Conservation (phyloP, 1,284 basidiomycete genomes). For the Fistulinella cinereoalba region DNA sequence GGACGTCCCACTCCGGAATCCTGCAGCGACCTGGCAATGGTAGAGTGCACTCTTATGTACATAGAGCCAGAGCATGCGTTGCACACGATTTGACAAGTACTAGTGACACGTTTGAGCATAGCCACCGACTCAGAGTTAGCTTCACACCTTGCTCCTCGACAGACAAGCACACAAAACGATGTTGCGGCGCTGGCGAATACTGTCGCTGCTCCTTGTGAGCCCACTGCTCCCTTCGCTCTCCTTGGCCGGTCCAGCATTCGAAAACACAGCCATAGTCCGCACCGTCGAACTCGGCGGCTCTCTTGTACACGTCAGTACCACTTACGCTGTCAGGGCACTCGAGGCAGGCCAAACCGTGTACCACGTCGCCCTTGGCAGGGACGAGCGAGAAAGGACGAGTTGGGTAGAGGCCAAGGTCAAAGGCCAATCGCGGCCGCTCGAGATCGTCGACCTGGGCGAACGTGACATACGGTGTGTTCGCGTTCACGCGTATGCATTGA, state of each 20-base stretch:
- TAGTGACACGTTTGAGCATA: no score
- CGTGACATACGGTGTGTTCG: conserved; percentile 49
- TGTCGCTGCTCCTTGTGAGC: conserved; percentile 39
- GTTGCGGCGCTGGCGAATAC: conserved; percentile 42
- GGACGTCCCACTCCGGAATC: conserved; percentile 75
- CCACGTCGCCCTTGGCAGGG: conserved; percentile 64
- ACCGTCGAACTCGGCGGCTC: conserved; percentile 86
- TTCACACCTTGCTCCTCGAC: no score
- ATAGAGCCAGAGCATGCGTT: no score
- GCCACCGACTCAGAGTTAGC: no score
- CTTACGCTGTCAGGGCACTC: conserved; percentile 78
- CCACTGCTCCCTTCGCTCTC: conserved; percentile 32
- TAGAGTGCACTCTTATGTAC: no score
- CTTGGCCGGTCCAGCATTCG: conserved; percentile 54
- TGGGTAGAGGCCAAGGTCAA: conserved; percentile 80
- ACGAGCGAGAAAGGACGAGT: conserved; percentile 66
- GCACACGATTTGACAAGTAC: no score
- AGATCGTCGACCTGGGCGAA: conserved; percentile 49
- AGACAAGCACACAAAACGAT: conserved; percentile 33
- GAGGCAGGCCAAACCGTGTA: conserved; percentile 62
- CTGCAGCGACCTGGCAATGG: conserved; percentile 79
- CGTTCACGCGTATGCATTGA: neutral
- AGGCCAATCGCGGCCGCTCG: conserved; percentile 59
- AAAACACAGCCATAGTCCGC: conserved; percentile 85
- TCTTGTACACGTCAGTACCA: conserved; percentile 81